These are phyloP conservation scores for Alternaria arborescens DNA, from an alignment of 2,329 filamentous ascomycete species.

Conservation along the genomic window DNA sequence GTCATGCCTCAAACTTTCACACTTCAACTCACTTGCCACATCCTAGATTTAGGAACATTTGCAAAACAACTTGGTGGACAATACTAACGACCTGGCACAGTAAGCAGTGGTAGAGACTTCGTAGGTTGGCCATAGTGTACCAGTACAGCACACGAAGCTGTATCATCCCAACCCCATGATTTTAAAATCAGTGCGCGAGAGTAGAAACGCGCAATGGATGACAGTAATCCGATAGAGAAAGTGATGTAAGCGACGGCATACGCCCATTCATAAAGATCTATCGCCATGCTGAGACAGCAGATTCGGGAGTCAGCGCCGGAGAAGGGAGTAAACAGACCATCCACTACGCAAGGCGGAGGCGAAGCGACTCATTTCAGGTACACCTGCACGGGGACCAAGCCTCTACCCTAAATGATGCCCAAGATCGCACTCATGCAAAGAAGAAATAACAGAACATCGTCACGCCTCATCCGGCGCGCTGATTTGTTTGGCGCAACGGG, in stretches of 20 bases:
- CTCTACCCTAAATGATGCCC: not conserved
- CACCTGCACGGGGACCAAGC: too few species aligned
- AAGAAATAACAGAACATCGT: not conserved
- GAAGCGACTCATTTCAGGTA: not conserved
- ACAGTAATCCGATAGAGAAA: not conserved
- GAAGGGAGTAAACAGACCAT: not conserved
- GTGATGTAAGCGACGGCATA: not conserved
- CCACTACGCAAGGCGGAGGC: not conserved
- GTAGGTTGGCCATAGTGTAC: not conserved
- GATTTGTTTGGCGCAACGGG: not conserved
- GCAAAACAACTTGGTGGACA: not conserved
- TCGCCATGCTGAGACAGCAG: not conserved
- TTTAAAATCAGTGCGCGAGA: constrained; percentile 5
- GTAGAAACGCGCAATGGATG: constrained; percentile 7
- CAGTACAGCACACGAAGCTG: not conserved
- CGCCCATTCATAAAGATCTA: not conserved
- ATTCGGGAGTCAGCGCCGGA: not conserved
- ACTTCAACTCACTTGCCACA: not conserved
- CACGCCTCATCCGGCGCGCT: not conserved
- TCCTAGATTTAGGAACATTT: not conserved
- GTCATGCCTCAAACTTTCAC: not conserved
- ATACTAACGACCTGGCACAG: not conserved
- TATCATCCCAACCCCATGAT: constrained; percentile 15
- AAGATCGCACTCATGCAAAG: not conserved
- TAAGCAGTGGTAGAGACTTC: not conserved